Conservation (phyloP, 257 asterid species). For the Solanum virginianum region DNA sequence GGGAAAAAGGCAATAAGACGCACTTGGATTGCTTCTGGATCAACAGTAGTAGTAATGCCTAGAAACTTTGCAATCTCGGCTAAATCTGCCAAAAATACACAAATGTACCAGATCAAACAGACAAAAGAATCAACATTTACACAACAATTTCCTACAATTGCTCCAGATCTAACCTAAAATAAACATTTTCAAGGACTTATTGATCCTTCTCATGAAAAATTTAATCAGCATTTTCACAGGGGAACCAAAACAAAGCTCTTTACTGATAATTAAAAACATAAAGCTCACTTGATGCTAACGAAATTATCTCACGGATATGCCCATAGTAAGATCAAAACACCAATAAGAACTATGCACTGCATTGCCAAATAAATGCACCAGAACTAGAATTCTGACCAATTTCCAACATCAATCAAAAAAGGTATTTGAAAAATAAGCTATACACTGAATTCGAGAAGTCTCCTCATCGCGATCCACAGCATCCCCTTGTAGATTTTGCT, state of each 20-base stretch:
- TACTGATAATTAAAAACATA: neutral
- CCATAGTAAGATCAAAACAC: neutral
- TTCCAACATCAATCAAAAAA: neutral
- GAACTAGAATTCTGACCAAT: neutral
- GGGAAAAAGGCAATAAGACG: slow-evolving; percentile 14
- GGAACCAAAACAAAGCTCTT: neutral
- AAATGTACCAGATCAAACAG: neutral
- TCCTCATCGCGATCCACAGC: slow-evolving; percentile 81
- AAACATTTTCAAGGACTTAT: neutral
- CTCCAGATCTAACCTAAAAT: neutral
- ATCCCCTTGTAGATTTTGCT: slow-evolving; percentile 93
- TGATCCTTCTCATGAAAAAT: neutral
- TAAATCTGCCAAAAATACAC: slow-evolving; percentile 47
- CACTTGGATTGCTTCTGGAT: slow-evolving; percentile 92
- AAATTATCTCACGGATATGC: neutral
- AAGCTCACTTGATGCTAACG: neutral
- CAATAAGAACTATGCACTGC: neutral
- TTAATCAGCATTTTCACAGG: neutral
- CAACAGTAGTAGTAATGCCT: slow-evolving; percentile 79
- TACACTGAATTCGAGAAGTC: slow-evolving; percentile 95
- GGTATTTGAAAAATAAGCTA: neutral
- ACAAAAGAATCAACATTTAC: neutral
- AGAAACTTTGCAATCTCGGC: slow-evolving; percentile 97
- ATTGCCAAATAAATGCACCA: neutral
- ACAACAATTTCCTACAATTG: neutral